Evolutionary conservation across 1,139 yeast genomes (phyloP), one percentile per base, ranked within the genome.

Genomic region (Meyerozyma athensensis): DNA sequence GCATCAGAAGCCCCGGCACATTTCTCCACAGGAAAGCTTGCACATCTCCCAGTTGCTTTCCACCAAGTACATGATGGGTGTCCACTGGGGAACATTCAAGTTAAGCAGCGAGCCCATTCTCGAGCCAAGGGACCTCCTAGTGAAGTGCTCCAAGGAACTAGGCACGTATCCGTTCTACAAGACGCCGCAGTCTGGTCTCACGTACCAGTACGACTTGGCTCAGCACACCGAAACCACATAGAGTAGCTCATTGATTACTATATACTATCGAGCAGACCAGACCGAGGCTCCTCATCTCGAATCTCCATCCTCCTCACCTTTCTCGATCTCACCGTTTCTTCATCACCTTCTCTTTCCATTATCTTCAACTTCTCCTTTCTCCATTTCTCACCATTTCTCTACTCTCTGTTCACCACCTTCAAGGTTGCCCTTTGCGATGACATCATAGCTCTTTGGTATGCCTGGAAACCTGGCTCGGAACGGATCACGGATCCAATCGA

Each of bases 31-130:
- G 33, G 97, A 90, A 51, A 80, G 92, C 5, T 48, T 86, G 2
- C 65, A 75, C 44, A 80, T 89, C 4, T 81, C 81, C 72, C 56
- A 70, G 12, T 86, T 83, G 46, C 52, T 86, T 39, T 63, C 72
- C 3, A 79, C 86, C 3, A 59, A 69, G 39, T 77, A 72, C 47
- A 77, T 86, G 64, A 76, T 85, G 44, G 97, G 97, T 1, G 86
- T 90, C 22, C 97, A 90, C 58, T 90, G 96, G 95, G 97, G 97
- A 1, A 90, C 97, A 0, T 90, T 87, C 61, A 81, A 86, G 31
- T 63, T 90, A 45, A 84, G 95, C 56, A 85, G 90, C 34, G 97
- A 90, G 56, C 85, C 87, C 36, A 86, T 83, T 45, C 56, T 86
- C 32, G 97, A 90, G 55, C 97, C 97, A 1, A 79, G 83, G 47